Percentiles rank a stretch among this genome's conserved stretches.
phyloP scores from a whole-genome alignment of 176 grass and related monocot genomes.

The Aegilops umbellulata region DNA sequence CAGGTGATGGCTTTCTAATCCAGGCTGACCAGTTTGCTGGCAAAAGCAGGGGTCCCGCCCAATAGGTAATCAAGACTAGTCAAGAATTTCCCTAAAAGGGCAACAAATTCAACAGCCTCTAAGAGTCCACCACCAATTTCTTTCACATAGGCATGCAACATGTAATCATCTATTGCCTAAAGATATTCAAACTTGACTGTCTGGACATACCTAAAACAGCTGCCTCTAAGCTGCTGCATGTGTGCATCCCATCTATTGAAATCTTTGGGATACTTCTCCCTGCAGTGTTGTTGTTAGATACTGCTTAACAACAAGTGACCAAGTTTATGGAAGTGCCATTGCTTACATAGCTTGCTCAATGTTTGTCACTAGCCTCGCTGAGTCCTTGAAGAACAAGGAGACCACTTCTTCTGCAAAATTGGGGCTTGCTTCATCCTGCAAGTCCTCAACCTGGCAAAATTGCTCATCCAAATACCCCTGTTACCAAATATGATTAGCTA shows the following conservation, averaged over 20 bases:
- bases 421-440: slow-evolving; percentile 88
- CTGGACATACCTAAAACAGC: slow-evolving; percentile 56
- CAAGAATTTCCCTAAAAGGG: slow-evolving; percentile 14
- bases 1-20: not conserved
- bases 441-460: slow-evolving; percentile 85
- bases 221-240: slow-evolving; percentile 86
- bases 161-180: not conserved
- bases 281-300: slow-evolving; percentile 36
- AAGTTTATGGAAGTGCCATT: slow-evolving; percentile 16
- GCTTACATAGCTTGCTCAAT: slow-evolving; percentile 88
- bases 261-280: slow-evolving; percentile 71
- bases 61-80: slow-evolving; percentile 17
- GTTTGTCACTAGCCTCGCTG: slow-evolving; percentile 61
- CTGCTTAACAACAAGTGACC: not conserved
- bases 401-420: slow-evolving; percentile 93
- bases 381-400: slow-evolving; percentile 85
- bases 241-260: slow-evolving; percentile 69
- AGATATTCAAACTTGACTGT: slow-evolving; percentile 4
- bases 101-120: slow-evolving; percentile 20
- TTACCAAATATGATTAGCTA: slow-evolving; percentile 23
- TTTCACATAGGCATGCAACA: not conserved
- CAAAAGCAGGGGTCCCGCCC: slow-evolving; percentile 26
- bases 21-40: slow-evolving; percentile 34
- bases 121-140: slow-evolving; percentile 9
- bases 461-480: slow-evolving; percentile 92